Evolutionary conservation across 1,284 basidiomycete genomes (phyloP).

Genomic region (Cutaneotrichosporon daszewskae): DNA sequence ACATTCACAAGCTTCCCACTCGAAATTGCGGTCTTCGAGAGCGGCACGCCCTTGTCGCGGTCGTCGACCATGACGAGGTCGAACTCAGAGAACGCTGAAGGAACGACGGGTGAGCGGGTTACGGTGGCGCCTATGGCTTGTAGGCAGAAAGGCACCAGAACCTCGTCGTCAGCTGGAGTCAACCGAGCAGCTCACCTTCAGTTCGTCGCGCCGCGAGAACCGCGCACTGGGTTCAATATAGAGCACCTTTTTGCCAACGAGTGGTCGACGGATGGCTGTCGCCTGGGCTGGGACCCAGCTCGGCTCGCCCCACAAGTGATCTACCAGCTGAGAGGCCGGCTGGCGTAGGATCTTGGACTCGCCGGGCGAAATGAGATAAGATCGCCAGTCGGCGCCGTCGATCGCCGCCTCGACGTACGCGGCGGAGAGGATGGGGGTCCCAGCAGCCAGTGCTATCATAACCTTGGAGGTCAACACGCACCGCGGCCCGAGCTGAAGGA

Average conservation of each 20-base stretch:
- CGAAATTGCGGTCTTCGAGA: slow-evolving; percentile 42
- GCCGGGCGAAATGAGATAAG: slow-evolving; percentile 64
- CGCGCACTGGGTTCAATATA: slow-evolving; percentile 24
- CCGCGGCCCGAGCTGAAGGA: slow-evolving; percentile 64
- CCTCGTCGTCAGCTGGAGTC: too few relatives aligned
- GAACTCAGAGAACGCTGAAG: slow-evolving; percentile 49
- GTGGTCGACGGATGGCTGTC: slow-evolving; percentile 47
- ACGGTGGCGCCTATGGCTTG: too few relatives aligned
- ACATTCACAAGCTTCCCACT: slow-evolving; percentile 30
- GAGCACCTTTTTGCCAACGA: slow-evolving; percentile 27
- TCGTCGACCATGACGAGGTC: slow-evolving; percentile 66
- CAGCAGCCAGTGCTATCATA: slow-evolving; percentile 71
- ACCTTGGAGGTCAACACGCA: slow-evolving; percentile 66
- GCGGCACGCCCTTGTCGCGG: slow-evolving; percentile 30
- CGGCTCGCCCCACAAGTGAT: slow-evolving; percentile 61
- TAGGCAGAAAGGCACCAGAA: too few relatives aligned
- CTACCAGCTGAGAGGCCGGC: slow-evolving; percentile 63
- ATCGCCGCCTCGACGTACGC: slow-evolving; percentile 57
- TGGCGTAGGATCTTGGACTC: slow-evolving; percentile 54
- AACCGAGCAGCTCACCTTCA: slow-evolving; percentile 29
- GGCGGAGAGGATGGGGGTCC: slow-evolving; percentile 71
- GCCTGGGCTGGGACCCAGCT: slow-evolving; percentile 49
- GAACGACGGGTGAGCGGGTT: too few relatives aligned
- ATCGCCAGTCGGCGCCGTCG: slow-evolving; percentile 54
- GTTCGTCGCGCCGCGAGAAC: slow-evolving; percentile 7